A percentile compares a stretch with the other conserved stretches of the same genome.
Evolutionary conservation across 176 grass and related monocot species (phyloP).

Genomic region (barley (Hordeum vulgare)): MorexV3_pseudomolecules_assembly NC_058523.1:69660163-69660662

Average conservation of each 20-base stretch:
- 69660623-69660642: too few species aligned
- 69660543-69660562: too few species aligned
- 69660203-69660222: not conserved
- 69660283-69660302: not conserved
- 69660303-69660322: not conserved
- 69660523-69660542: too few species aligned
- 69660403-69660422: not conserved
- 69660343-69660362: not conserved
- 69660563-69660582: too few species aligned
- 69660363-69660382: not conserved
- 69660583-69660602: too few species aligned
- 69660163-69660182: not conserved
- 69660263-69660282: not conserved
- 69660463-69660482: not conserved
- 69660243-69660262: not conserved
- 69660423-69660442: not conserved
- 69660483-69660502: too few species aligned
- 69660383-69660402: not conserved
- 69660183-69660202: not conserved
- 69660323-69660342: not conserved
- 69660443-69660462: not conserved
- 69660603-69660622: too few species aligned
- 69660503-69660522: too few species aligned
- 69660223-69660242: not conserved
- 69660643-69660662: too few species aligned